These are phyloP conservation scores for Hordeum marinum DNA, from an alignment of 176 grass and related monocot genomes.

Conservation along the genomic window DNA sequence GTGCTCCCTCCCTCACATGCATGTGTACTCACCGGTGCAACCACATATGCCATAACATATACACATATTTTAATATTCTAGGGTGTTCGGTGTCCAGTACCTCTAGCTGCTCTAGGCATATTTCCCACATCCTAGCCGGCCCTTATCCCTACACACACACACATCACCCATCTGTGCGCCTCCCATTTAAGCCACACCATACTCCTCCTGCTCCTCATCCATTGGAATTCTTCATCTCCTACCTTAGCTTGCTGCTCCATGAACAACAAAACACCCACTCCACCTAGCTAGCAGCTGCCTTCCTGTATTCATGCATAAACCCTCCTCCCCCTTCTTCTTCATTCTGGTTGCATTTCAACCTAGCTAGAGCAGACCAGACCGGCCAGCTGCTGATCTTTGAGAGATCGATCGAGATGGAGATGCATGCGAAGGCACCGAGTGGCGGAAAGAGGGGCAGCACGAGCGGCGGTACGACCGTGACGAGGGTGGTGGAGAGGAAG, in stretches of 20 bases:
- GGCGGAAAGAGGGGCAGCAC: not conserved
- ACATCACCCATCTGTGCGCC: not conserved
- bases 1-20: no score
- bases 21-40: no score
- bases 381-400: not conserved
- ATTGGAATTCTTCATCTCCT: not conserved
- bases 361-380: not conserved
- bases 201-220: not conserved
- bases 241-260: not conserved
- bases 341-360: not conserved
- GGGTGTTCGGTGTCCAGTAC: no score
- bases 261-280: not conserved
- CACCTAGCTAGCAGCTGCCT: not conserved
- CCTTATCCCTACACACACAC: no score
- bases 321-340: not conserved
- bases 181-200: not conserved
- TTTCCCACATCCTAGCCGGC: no score
- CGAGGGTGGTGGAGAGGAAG: conserved; percentile 42
- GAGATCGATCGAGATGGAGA: not conserved
- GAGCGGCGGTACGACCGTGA: not conserved
- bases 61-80: no score
- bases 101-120: no score
- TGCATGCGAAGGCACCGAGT: not conserved
- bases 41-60: no score
- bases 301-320: not conserved